Conservation (phyloP, 2,329 filamentous ascomycete genomes). For the Pseudocercospora fuligena region DNA sequence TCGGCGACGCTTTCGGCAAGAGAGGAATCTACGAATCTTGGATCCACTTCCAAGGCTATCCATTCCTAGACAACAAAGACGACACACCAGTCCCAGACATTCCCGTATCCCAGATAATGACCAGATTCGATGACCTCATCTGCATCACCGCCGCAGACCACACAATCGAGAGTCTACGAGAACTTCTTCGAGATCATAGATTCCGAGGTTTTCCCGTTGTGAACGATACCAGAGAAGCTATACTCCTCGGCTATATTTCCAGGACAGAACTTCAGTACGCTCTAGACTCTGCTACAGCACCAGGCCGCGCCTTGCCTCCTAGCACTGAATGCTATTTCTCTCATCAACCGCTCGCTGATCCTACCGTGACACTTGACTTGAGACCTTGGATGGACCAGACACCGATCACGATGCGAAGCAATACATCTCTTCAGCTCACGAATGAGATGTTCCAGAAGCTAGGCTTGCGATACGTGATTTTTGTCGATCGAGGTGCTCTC, state of each 20-base stretch:
- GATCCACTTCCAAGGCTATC: constrained; percentile 96
- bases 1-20: constrained; percentile 91
- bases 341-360: constrained; percentile 81
- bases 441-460: constrained; percentile 94
- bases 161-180: constrained; percentile 76
- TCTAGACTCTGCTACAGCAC: constrained; percentile 65
- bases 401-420: constrained; percentile 82
- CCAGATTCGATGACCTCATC: constrained; percentile 84
- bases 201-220: constrained; percentile 94
- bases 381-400: constrained; percentile 99
- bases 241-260: constrained; percentile 91
- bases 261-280: constrained; percentile 87
- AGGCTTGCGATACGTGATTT: constrained; percentile 86
- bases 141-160: constrained; percentile 81
- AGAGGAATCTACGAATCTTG: constrained; percentile 96
- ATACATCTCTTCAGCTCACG: constrained; percentile 79
- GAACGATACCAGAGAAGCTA: constrained; percentile 73
- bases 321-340: constrained; percentile 83
- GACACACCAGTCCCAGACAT: constrained; percentile 79
- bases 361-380: constrained; percentile 78
- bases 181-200: constrained; percentile 72
- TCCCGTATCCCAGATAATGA: constrained; percentile 88
- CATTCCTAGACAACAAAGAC: constrained; percentile 90
- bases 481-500: constrained; percentile 79
- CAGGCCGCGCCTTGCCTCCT: constrained; percentile 62